phyloP scores from a whole-genome alignment of 495 filamentous ascomycete species.

The Aspergillus diversus region DNA sequence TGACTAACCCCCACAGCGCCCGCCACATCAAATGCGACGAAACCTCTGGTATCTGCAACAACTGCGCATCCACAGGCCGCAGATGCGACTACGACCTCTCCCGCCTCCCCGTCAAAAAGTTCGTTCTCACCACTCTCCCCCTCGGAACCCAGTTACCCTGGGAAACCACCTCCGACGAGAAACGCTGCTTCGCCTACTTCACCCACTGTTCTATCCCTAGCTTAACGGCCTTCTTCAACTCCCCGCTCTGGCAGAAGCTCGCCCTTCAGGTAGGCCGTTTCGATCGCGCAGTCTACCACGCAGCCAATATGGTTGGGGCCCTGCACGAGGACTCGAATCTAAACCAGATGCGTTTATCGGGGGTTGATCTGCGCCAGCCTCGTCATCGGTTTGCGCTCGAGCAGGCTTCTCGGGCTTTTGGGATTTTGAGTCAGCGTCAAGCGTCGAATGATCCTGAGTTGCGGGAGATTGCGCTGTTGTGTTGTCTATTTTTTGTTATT shows the following conservation, averaged over 20 bases:
- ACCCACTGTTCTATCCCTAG: slow-evolving; percentile 21
- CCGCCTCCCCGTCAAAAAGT: not conserved
- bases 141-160: slow-evolving; percentile 2
- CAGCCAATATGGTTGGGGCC: slow-evolving; percentile 28
- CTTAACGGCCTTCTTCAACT: slow-evolving; percentile 24
- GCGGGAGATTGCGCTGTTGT: slow-evolving; percentile 21
- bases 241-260: slow-evolving; percentile 26
- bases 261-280: slow-evolving; percentile 24
- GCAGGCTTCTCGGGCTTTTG: slow-evolving; percentile 24
- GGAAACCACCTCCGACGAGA: slow-evolving; percentile 30
- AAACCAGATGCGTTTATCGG: slow-evolving; percentile 25
- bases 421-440: slow-evolving; percentile 18
- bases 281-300: slow-evolving; percentile 33
- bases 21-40: slow-evolving; percentile 22
- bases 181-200: slow-evolving; percentile 32
- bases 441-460: slow-evolving; percentile 26
- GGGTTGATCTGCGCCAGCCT: slow-evolving; percentile 18
- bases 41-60: slow-evolving; percentile 8
- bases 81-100: slow-evolving; percentile 17
- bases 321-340: slow-evolving; percentile 24
- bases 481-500: slow-evolving; percentile 29
- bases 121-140: not conserved
- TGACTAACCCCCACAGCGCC: not conserved
- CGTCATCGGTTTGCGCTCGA: slow-evolving; percentile 28
- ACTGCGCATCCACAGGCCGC: slow-evolving; percentile 12